A percentile compares a stretch with the other conserved stretches of the same genome.
Conservation (phyloP, 176 grass and related monocot genomes). For the Carex cristatella region DNA sequence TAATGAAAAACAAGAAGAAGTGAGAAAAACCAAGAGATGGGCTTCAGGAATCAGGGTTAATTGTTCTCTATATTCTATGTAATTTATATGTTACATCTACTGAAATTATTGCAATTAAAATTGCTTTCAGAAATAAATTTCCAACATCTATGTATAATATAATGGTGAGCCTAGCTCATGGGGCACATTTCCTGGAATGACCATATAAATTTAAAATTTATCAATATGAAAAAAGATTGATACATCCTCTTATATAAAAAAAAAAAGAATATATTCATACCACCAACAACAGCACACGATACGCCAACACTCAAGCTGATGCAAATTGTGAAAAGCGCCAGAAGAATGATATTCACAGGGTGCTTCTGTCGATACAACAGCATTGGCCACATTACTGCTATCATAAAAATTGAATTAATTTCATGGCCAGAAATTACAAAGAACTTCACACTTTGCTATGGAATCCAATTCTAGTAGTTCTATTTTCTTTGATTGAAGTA, state of each 20-base stretch:
- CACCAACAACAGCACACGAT: constrained; percentile 16
- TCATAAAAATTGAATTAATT: neutral
- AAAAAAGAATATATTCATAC: constrained; percentile 24
- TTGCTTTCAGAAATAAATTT: no score
- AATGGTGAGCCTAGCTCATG: neutral
- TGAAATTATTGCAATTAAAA: no score
- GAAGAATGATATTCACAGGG: constrained; percentile 43
- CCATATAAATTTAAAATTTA: neutral
- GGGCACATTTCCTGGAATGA: neutral
- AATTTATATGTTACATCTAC: no score
- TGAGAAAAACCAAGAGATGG: neutral
- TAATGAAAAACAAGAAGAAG: neutral
- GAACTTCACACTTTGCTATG: no score
- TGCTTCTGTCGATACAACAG: constrained; percentile 38
- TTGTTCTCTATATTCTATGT: no score
- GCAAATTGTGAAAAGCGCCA: constrained; percentile 51
- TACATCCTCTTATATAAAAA: neutral
- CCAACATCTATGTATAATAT: neutral
- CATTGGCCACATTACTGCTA: constrained; percentile 51
- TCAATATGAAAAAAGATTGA: neutral
- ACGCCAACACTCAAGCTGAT: constrained; percentile 43
- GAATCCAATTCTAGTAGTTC: no score
- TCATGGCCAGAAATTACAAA: neutral
- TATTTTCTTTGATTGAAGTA: no score
- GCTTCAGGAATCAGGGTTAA: neutral